A percentile compares a stretch with the other conserved stretches of the same genome.
Conservation (phyloP, 345 rosid species). For the Hirschfeldia incana region DNA sequence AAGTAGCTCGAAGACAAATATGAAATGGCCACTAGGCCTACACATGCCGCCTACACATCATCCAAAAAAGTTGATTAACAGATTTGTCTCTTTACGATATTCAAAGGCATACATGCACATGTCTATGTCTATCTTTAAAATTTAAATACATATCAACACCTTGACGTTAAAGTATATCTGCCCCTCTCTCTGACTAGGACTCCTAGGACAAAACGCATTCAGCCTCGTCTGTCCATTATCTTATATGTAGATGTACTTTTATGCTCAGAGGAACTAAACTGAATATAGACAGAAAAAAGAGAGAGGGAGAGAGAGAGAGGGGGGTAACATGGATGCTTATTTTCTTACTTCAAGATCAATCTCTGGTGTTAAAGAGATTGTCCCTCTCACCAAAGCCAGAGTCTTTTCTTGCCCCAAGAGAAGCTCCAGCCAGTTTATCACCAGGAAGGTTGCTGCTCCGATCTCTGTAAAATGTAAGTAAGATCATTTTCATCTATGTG, state of each 20-base stretch:
- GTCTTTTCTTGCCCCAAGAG: conserved; percentile 45
- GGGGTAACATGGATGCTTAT: conserved; percentile 67
- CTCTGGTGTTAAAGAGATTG: conserved; percentile 44
- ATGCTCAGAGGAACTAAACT: conserved; percentile 8
- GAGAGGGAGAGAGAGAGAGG: not conserved
- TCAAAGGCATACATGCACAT: conserved; percentile 20
- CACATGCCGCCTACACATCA: conserved; percentile 21
- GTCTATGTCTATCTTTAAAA: not conserved
- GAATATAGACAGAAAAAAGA: conserved; percentile 4
- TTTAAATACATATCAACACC: not conserved
- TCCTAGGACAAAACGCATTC: conserved; percentile 9
- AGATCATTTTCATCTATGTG: not conserved
- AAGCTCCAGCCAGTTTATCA: conserved; percentile 31
- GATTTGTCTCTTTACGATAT: conserved; percentile 38
- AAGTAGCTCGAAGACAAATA: not conserved
- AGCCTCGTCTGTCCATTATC: conserved; percentile 34
- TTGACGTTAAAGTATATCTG: conserved; percentile 42
- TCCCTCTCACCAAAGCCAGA: conserved; percentile 48
- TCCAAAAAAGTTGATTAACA: conserved; percentile 12
- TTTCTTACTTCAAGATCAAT: conserved; percentile 64
- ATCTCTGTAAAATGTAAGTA: conserved; percentile 53
- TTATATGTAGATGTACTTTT: conserved; percentile 20
- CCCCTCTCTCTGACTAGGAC: conserved; percentile 48
- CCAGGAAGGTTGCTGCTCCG: conserved; percentile 43
- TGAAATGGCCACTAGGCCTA: conserved; percentile 22